These are phyloP conservation scores for Fusarium heterosporum DNA, from an alignment of 2,329 filamentous ascomycete species.

Conservation along the genomic window DNA sequence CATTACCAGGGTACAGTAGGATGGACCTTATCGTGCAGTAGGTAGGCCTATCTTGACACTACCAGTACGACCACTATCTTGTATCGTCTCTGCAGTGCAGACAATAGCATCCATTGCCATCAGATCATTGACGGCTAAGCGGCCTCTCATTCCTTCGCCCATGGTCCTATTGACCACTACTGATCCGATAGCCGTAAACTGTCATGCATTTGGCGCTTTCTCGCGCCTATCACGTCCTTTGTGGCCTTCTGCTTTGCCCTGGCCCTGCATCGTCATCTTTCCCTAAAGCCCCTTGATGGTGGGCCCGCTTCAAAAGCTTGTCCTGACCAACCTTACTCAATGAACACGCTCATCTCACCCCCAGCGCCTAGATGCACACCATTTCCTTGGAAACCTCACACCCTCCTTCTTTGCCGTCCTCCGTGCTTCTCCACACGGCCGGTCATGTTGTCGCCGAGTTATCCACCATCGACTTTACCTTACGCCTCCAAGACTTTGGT, in stretches of 20 bases:
- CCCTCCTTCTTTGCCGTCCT: conserved; percentile 47
- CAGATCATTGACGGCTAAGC: conserved; percentile 10
- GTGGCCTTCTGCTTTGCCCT: conserved; percentile 22
- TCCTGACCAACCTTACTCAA: conserved; percentile 46
- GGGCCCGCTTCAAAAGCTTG: conserved; percentile 49
- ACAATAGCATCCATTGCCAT: conserved; percentile 1
- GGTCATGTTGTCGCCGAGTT: conserved; percentile 52
- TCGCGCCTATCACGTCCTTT: conserved; percentile 29
- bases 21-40: conserved; percentile 26
- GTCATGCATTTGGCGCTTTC: conserved; percentile 29
- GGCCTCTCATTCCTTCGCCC: conserved; percentile 29
- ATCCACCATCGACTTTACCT: conserved; percentile 47
- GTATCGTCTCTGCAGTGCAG: not conserved
- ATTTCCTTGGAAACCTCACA: conserved; percentile 27
- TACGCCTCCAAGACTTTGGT: conserved; percentile 41
- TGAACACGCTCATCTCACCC: conserved; percentile 27
- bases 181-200: conserved; percentile 39
- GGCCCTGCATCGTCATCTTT: conserved; percentile 45
- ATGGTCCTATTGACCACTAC: conserved; percentile 12
- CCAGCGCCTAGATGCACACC: conserved; percentile 19
- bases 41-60: conserved; percentile 33
- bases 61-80: not conserved
- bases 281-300: conserved; percentile 39
- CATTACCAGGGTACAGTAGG: conserved; percentile 9
- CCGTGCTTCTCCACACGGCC: conserved; percentile 48